A percentile compares a stretch with the other conserved stretches of the same genome.
Conservation (phyloP, 2,329 filamentous ascomycete species). For the Periconia macrospinosa region DNA sequence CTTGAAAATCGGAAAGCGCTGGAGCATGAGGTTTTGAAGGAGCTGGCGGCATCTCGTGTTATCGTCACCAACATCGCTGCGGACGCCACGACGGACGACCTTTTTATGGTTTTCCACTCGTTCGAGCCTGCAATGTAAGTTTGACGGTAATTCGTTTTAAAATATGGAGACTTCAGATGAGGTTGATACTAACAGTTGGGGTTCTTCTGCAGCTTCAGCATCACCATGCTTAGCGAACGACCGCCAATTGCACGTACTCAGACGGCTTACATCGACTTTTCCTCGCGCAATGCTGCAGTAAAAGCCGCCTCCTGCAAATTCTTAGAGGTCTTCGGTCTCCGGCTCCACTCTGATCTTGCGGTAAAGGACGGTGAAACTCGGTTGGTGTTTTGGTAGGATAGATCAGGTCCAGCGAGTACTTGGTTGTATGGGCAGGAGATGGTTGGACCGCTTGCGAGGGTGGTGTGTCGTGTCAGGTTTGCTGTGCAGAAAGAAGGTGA, state of each 20-base stretch:
- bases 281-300: slow-evolving; percentile 12
- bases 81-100: slow-evolving; percentile 16
- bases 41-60: slow-evolving; percentile 16
- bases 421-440: too few species aligned
- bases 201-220: slow-evolving; percentile 11
- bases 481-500: too few species aligned
- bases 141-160: background rate
- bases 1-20: slow-evolving; percentile 7
- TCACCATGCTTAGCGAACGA: slow-evolving; percentile 19
- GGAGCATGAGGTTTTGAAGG: slow-evolving; percentile 12
- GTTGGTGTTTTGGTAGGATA: too few species aligned
- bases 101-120: slow-evolving; percentile 16
- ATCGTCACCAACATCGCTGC: slow-evolving; percentile 32
- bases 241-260: slow-evolving; percentile 23
- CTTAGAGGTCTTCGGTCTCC: slow-evolving; percentile 15
- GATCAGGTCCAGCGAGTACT: too few species aligned
- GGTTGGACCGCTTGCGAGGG: too few species aligned
- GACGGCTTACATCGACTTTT: slow-evolving; percentile 25
- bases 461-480: too few species aligned
- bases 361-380: too few species aligned
- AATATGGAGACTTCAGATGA: background rate
- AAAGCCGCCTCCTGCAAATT: background rate
- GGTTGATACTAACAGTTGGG: background rate
- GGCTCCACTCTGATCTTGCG: too few species aligned
- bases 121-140: slow-evolving; percentile 22